Evolutionary conservation across 2,329 filamentous ascomycete species (phyloP).

Genomic region (Penicillium sp.): DNA sequence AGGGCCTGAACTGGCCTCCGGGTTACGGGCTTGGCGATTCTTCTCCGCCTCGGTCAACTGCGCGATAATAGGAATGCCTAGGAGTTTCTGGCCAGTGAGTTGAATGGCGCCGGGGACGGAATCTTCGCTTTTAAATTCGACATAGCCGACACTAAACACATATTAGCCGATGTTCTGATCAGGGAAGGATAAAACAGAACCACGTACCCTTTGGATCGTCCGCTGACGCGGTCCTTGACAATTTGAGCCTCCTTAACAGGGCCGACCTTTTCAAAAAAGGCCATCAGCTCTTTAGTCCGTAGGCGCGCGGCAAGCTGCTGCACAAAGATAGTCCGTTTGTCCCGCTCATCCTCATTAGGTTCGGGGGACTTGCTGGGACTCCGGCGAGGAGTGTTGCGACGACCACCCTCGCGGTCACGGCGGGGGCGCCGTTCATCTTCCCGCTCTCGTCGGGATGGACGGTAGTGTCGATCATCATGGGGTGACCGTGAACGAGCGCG

Average conservation of each 20-base stretch:
- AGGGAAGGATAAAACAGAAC: background rate
- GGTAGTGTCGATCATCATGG: slow-evolving; percentile 59
- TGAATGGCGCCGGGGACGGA: slow-evolving; percentile 91
- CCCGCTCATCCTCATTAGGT: slow-evolving; percentile 91
- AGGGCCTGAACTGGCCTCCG: slow-evolving; percentile 66
- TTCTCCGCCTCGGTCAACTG: slow-evolving; percentile 99
- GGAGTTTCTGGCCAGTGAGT: slow-evolving; percentile 96
- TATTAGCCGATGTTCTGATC: slow-evolving; percentile 5
- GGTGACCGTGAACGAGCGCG: slow-evolving; percentile 74
- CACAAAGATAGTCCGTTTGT: slow-evolving; percentile 95
- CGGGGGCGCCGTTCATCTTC: slow-evolving; percentile 54
- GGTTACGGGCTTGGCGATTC: slow-evolving; percentile 90
- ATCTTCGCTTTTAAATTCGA: slow-evolving; percentile 97
- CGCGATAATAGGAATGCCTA: slow-evolving; percentile 98
- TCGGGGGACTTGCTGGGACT: slow-evolving; percentile 58
- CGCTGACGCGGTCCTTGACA: slow-evolving; percentile 95
- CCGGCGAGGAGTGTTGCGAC: slow-evolving; percentile 46
- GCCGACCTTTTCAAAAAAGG: slow-evolving; percentile 94
- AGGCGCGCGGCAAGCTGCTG: slow-evolving; percentile 95
- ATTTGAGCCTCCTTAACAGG: slow-evolving; percentile 97
- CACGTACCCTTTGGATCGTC: slow-evolving; percentile 91
- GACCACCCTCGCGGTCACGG: slow-evolving; percentile 49
- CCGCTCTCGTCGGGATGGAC: slow-evolving; percentile 51
- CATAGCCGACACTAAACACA: slow-evolving; percentile 86
- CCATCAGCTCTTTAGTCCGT: slow-evolving; percentile 86